Base-by-base conservation (phyloP, 2,329 filamentous ascomycete species). In the Nothophaeocryptopus gaeumannii region DNA sequence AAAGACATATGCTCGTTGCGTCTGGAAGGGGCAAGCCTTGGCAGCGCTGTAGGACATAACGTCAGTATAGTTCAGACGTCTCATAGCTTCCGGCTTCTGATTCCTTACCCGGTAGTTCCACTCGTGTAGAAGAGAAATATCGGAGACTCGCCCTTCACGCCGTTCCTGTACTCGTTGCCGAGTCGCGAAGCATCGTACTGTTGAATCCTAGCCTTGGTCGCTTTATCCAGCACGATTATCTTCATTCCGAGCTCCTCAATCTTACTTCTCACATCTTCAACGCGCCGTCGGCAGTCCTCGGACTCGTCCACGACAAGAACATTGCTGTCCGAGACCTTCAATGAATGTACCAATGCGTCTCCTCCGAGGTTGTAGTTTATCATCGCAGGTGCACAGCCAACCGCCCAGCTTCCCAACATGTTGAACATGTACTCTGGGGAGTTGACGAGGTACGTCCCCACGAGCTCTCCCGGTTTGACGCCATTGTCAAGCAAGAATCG, bases 81-180 rank as follows among this genome's bases (percentile, higher is more conserved):
- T 26, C 20, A 26, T 26, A 26, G 20, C 20, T 26, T 26, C 20
- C 20, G 7, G 20, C 20, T 7, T 26, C 20, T 26, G 20, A 26
- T 7, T 26, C 4, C 20, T 26, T 26, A 26, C 20, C 87, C 87
- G 0, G 87, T 90, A 0, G 87, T 90, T 32, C 86, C 86, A 54
- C 83, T 84, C 5, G 87, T 91, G 65, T 89, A 90, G 58, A 90
- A 82, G 16, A 90, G 66, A 29, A 78, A 81, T 57, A 82, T 75
- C 0, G 86, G 81, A 56, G 76, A 82, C 11, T 71, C 67, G 0
- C 72, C 74, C 39, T 72, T 71, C 1, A 85, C 72, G 3, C 69
- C 70, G 4, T 72, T 71, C 37, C 84, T 76, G 48, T 82, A 74
- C 29, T 76, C 71, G 54, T 86, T 78, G 1, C 74, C 75, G 0